Conservation (phyloP, 2,329 filamentous ascomycete genomes). For the Cladosporium sp. region DNA sequence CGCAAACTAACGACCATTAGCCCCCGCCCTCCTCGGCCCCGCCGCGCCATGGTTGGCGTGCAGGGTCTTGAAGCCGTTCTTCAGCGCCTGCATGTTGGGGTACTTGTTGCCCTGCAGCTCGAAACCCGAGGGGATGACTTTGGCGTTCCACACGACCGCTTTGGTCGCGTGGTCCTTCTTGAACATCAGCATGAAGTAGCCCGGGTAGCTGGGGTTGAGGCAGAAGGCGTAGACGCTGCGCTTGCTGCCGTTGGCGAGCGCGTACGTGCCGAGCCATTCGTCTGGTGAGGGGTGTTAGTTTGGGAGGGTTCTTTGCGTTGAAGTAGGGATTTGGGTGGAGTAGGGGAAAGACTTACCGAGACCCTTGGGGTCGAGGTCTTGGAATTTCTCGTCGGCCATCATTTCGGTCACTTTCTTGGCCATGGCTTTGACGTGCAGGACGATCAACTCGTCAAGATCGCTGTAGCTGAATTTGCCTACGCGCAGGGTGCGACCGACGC, state of each 20-base stretch:
- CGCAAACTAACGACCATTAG: constrained; percentile 10
- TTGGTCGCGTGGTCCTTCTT: constrained; percentile 76
- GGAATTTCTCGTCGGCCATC: constrained; percentile 91
- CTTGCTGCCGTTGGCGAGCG: constrained; percentile 73
- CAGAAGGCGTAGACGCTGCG: constrained; percentile 95
- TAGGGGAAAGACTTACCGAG: constrained; percentile 56
- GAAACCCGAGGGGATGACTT: constrained; percentile 88
- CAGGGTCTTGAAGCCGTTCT: constrained; percentile 93
- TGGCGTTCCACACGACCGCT: constrained; percentile 77
- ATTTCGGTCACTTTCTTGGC: constrained; percentile 96
- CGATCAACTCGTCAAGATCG: constrained; percentile 95
- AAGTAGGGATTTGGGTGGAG: not conserved
- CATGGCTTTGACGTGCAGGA: constrained; percentile 97
- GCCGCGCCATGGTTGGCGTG: constrained; percentile 44
- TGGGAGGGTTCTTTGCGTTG: not conserved
- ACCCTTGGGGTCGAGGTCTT: constrained; percentile 39
- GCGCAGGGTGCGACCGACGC: constrained; percentile 78
- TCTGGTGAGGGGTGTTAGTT: constrained; percentile 51
- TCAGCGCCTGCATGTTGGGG: constrained; percentile 89
- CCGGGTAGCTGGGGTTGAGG: constrained; percentile 84
- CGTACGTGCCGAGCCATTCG: constrained; percentile 93
- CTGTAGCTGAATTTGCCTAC: constrained; percentile 90
- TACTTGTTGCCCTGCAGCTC: constrained; percentile 86
- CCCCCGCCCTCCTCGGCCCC: constrained; percentile 5
- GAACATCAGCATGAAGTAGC: constrained; percentile 95